Conservation (phyloP, 2,329 filamentous ascomycete genomes). For the Coleophoma crateriformis region DNA sequence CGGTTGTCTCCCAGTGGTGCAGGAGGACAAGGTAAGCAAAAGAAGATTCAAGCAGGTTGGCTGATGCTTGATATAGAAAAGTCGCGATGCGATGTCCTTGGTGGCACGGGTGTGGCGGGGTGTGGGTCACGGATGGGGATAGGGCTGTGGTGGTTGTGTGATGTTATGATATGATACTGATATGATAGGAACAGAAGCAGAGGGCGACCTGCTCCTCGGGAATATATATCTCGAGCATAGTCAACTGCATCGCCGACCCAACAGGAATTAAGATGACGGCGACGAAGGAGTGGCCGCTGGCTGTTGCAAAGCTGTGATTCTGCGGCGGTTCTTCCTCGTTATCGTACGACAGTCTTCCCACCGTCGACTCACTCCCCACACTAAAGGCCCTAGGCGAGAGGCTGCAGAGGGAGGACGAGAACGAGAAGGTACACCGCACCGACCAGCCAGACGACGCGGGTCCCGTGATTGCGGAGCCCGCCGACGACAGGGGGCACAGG, state of each 20-base stretch:
- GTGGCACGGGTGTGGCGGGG: neutral
- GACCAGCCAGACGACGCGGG: no score
- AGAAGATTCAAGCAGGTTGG: neutral
- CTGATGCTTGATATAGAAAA: neutral
- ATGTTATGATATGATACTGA: neutral
- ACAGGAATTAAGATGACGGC: neutral
- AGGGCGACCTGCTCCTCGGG: neutral
- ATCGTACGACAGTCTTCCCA: neutral
- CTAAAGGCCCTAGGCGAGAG: no score
- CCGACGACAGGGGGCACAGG: no score
- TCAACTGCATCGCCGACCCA: neutral
- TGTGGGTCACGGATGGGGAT: neutral
- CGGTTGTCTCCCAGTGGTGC: neutral
- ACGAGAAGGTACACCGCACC: no score
- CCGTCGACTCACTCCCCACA: neutral
- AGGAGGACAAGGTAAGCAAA: neutral
- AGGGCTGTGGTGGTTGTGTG: neutral
- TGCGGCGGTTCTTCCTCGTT: neutral
- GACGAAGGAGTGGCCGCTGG: neutral
- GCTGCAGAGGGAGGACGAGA: no score
- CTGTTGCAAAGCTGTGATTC: neutral
- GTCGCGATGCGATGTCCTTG: neutral
- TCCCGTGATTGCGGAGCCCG: no score
- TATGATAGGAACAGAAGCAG: neutral
- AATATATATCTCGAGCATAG: slow-evolving; percentile 12